phyloP scores from a whole-genome alignment of 371 early-diverging fungal genomes.

The Catenaria anguillulae region DNA sequence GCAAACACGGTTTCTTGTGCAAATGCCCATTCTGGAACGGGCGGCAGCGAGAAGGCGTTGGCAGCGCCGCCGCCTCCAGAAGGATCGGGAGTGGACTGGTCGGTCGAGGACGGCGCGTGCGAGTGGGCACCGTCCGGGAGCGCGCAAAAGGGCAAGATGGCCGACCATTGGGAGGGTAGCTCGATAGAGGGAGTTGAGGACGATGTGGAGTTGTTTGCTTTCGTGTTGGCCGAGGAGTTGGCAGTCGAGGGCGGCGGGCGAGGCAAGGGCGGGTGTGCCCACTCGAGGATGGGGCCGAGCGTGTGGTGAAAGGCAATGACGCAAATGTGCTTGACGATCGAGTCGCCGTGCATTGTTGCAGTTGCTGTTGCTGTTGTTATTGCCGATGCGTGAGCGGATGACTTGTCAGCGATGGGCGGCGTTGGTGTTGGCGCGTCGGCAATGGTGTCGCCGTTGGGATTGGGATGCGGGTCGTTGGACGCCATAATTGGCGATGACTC shows the following conservation, averaged over 20 bases:
- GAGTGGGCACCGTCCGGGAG: constrained; percentile 6
- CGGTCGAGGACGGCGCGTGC: too few relatives aligned
- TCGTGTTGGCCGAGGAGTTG: neutral
- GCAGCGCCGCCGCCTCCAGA: too few relatives aligned
- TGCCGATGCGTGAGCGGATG: too few relatives aligned
- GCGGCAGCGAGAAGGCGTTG: constrained; percentile 5
- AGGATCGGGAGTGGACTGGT: too few relatives aligned
- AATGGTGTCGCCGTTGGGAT: too few relatives aligned
- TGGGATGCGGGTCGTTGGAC: too few relatives aligned
- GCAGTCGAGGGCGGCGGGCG: neutral
- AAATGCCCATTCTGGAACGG: neutral
- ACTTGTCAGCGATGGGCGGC: too few relatives aligned
- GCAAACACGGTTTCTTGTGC: constrained; percentile 1
- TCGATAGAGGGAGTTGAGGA: neutral
- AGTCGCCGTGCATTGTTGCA: too few relatives aligned
- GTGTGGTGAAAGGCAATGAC: constrained; percentile 7
- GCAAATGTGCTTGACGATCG: constrained; percentile 1
- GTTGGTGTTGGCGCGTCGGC: too few relatives aligned
- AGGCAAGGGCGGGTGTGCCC: constrained; percentile 2
- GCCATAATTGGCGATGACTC: too few relatives aligned
- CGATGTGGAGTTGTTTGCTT: neutral
- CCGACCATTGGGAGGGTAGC: neutral
- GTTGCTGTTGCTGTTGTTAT: too few relatives aligned
- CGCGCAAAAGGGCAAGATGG: neutral
- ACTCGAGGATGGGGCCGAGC: constrained; percentile 2